A percentile compares a stretch with the other conserved stretches of the same genome.
Conservation (phyloP, 23 red algal species). For the Gracilaria domingensis region DNA sequence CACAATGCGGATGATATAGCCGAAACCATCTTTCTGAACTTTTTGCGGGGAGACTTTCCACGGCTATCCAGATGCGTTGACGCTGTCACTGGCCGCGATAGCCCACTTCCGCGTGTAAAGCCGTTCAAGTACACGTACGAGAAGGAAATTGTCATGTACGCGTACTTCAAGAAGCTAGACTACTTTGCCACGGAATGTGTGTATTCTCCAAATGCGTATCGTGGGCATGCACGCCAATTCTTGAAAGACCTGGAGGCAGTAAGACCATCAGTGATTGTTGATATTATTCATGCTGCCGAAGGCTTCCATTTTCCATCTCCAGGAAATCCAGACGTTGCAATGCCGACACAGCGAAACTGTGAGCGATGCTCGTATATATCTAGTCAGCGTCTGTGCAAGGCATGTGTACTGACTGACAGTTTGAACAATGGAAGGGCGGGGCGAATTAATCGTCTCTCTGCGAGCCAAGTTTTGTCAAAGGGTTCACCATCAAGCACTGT, state of each 20-base stretch:
- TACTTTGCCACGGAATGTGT: conserved; percentile 99
- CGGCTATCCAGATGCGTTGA: conserved; percentile 82
- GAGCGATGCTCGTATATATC: conserved; percentile 81
- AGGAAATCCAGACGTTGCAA: conserved; percentile 16
- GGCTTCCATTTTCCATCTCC: conserved; percentile 57
- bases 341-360: conserved; percentile 59
- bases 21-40: conserved; percentile 96
- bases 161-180: conserved; percentile 92
- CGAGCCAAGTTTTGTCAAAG: background rate
- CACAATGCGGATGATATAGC: conserved; percentile 99
- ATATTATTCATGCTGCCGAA: conserved; percentile 81
- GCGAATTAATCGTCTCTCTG: conserved; percentile 20
- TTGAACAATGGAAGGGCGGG: conserved; percentile 77
- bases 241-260: conserved; percentile 91
- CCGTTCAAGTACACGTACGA: conserved; percentile 97
- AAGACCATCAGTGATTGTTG: conserved; percentile 81
- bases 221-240: conserved; percentile 86
- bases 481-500: background rate
- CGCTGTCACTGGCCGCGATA: conserved; percentile 66
- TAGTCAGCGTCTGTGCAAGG: conserved; percentile 98
- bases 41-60: conserved; percentile 92
- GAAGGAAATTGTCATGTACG: conserved; percentile 99
- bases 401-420: conserved; percentile 86
- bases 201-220: conserved; percentile 94
- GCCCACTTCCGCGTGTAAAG: conserved; percentile 92